Percentiles rank a stretch among this genome's conserved stretches.
Conservation (phyloP, 768 basidiomycete genomes). For the Dendrothele bispora region DNA sequence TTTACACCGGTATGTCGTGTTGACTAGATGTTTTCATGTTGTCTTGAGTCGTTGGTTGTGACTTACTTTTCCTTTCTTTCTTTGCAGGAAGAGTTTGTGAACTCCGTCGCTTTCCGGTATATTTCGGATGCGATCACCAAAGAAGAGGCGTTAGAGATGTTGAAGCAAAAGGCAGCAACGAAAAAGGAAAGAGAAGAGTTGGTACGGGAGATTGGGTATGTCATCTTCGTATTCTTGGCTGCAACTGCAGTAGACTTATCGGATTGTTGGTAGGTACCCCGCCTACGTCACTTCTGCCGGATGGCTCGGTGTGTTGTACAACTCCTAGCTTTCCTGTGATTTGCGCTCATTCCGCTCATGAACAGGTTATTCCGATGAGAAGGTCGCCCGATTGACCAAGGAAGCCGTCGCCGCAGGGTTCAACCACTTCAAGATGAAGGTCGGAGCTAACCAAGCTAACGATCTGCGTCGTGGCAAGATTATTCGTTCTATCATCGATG, state of each 20-base stretch:
- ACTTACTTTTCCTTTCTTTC: no score
- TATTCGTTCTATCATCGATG: constrained; percentile 94
- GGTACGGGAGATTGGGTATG: constrained; percentile 68
- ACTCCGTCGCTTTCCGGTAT: constrained; percentile 79
- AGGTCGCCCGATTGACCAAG: constrained; percentile 81
- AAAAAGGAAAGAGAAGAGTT: constrained; percentile 79
- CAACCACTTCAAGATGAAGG: constrained; percentile 99
- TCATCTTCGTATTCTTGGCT: constrained; percentile 1
- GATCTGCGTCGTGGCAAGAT: constrained; percentile 86
- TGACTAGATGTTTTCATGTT: neutral
- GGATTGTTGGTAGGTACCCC: constrained; percentile 60
- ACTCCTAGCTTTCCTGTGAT: neutral
- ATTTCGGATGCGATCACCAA: constrained; percentile 92
- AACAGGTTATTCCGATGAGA: constrained; percentile 87
- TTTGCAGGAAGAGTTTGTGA: constrained; percentile 79
- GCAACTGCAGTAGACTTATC: neutral
- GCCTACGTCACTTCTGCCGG: constrained; percentile 94
- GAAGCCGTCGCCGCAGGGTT: constrained; percentile 87
- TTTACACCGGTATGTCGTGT: constrained; percentile 65
- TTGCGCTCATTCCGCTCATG: neutral
- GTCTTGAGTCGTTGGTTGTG: neutral
- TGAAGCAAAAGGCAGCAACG: constrained; percentile 71
- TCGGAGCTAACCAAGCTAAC: constrained; percentile 78
- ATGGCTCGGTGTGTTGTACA: constrained; percentile 65
- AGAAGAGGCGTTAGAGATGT: constrained; percentile 83